Conservation (phyloP, 768 basidiomycete species). For the Clavaria fumosa region DNA sequence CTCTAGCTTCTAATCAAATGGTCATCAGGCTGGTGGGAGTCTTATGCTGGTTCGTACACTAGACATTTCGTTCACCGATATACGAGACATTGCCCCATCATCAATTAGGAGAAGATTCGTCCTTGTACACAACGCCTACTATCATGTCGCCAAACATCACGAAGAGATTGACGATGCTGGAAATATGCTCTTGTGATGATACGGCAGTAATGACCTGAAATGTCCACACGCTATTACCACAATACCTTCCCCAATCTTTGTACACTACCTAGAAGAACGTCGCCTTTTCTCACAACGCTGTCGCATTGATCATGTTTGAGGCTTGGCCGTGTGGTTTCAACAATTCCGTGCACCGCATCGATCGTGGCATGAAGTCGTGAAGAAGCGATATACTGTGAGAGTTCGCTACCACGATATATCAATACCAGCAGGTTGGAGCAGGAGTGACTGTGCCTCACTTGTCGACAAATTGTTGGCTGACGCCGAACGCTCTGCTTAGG, state of each 20-base stretch:
- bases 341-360: slow-evolving; percentile 88
- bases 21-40: too few species aligned
- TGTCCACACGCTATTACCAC: slow-evolving; percentile 19
- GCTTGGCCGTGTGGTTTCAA: slow-evolving; percentile 68
- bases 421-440: neutral
- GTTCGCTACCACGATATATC: slow-evolving; percentile 37
- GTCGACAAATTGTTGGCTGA: slow-evolving; percentile 77
- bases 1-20: too few species aligned
- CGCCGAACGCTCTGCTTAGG: slow-evolving; percentile 77
- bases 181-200: too few species aligned
- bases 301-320: slow-evolving; percentile 79
- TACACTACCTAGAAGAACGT: slow-evolving; percentile 73
- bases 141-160: too few species aligned
- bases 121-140: too few species aligned
- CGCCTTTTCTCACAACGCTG: slow-evolving; percentile 85
- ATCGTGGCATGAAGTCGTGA: slow-evolving; percentile 78
- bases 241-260: slow-evolving; percentile 87
- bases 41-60: too few species aligned
- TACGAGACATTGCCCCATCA: too few species aligned
- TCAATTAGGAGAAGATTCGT: too few species aligned
- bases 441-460: slow-evolving; percentile 31
- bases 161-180: too few species aligned
- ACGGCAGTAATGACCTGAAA: neutral
- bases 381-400: slow-evolving; percentile 82
- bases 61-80: too few species aligned